A percentile compares a stretch with the other conserved stretches of the same genome.
phyloP scores from a whole-genome alignment of 345 rosid genomes.

The Hibiscus trionum region DNA sequence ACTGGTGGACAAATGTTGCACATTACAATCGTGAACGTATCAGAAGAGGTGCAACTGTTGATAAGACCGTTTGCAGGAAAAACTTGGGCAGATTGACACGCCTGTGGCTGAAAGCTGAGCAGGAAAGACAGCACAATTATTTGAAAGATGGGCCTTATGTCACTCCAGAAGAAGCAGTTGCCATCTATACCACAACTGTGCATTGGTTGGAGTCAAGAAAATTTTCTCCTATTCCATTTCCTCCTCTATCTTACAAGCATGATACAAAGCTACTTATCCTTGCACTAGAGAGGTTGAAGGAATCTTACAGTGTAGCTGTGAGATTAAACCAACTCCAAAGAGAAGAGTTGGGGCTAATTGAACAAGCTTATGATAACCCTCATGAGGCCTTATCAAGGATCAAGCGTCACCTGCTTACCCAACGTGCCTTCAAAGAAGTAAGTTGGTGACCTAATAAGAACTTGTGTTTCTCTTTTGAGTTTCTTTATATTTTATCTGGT shows the following conservation, averaged over 20 bases:
- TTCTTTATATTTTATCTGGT: no score
- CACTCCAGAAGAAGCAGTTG: conserved; percentile 98
- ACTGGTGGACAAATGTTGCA: conserved; percentile 99
- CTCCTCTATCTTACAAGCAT: conserved; percentile 97
- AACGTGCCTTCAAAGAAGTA: conserved; percentile 97
- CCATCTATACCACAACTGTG: conserved; percentile 94
- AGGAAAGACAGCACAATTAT: conserved; percentile 98
- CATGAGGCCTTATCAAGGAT: conserved; percentile 96
- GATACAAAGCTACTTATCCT: conserved; percentile 95
- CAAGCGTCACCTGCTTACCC: conserved; percentile 98
- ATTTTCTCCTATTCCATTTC: conserved; percentile 97
- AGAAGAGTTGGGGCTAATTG: conserved; percentile 98
- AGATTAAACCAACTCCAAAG: conserved; percentile 95
- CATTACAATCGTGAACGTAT: conserved; percentile 99
- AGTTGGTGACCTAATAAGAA: conserved; percentile 11
- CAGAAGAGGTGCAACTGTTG: conserved; percentile 98
- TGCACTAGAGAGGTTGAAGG: conserved; percentile 96
- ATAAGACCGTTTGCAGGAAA: conserved; percentile 96
- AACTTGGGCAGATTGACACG: conserved; percentile 96
- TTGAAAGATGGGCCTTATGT: conserved; percentile 99
- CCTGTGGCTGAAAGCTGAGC: conserved; percentile 98
- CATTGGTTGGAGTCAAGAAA: conserved; percentile 99
- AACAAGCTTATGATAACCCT: conserved; percentile 99
- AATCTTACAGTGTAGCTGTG: conserved; percentile 98
- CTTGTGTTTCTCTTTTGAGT: not conserved